These are phyloP conservation scores for Boletus vinaceobasis DNA, from an alignment of 768 basidiomycete species.

Conservation along the genomic window DNA sequence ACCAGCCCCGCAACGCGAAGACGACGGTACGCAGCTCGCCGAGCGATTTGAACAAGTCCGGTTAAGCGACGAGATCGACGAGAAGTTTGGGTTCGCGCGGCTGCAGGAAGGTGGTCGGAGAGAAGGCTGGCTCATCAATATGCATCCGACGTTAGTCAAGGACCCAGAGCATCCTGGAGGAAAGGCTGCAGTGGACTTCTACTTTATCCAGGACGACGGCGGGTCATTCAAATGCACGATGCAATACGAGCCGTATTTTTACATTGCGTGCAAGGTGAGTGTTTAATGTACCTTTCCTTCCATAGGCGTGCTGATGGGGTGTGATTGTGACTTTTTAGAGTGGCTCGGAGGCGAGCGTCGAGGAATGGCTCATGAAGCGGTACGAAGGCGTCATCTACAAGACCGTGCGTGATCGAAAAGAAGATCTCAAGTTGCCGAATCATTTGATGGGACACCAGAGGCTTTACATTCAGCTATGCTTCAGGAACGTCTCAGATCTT, in stretches of 20 bases:
- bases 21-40: slow-evolving; percentile 84
- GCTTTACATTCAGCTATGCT: slow-evolving; percentile 83
- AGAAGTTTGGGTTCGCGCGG: slow-evolving; percentile 83
- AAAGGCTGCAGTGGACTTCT: slow-evolving; percentile 89
- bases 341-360: slow-evolving; percentile 84
- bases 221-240: slow-evolving; percentile 93
- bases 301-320: slow-evolving; percentile 1
- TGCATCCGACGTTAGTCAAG: slow-evolving; percentile 95
- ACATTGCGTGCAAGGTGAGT: slow-evolving; percentile 82
- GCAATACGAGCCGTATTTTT: slow-evolving; percentile 93
- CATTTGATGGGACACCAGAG: slow-evolving; percentile 94
- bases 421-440: slow-evolving; percentile 93
- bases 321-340: slow-evolving; percentile 39
- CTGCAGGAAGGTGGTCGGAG: slow-evolving; percentile 72
- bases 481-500: slow-evolving; percentile 92
- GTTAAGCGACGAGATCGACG: slow-evolving; percentile 84
- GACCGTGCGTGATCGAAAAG: slow-evolving; percentile 79
- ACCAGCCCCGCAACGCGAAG: slow-evolving; percentile 65
- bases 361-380: slow-evolving; percentile 93
- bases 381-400: slow-evolving; percentile 85
- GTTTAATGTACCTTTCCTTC: slow-evolving; percentile 12
- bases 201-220: slow-evolving; percentile 97
- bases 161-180: slow-evolving; percentile 83
- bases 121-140: slow-evolving; percentile 96
- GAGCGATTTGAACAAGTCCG: slow-evolving; percentile 82